A percentile compares a stretch with the other conserved stretches of the same genome.
Evolutionary conservation across 2,329 filamentous ascomycete species (phyloP).

Genomic region (Ophiostoma himal-ulmi): DNA sequence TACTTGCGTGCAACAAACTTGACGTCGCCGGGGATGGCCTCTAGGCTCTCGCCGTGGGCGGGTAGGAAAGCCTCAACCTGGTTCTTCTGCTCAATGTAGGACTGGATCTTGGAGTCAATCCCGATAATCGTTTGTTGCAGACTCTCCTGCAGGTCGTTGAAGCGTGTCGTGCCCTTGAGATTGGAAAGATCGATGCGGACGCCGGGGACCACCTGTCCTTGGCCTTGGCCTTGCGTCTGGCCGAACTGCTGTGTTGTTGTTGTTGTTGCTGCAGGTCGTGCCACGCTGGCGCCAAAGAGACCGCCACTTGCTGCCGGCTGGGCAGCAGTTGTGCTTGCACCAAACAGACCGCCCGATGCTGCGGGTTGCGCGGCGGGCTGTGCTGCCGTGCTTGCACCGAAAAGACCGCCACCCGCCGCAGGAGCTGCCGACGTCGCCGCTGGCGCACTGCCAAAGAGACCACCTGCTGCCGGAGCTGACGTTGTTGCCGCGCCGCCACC

Average conservation of each 20-base stretch:
- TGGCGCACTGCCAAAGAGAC: conserved; percentile 13
- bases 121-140: conserved; percentile 71
- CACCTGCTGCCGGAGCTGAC: conserved; percentile 25
- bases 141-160: conserved; percentile 79
- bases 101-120: conserved; percentile 74
- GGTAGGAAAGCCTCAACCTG: conserved; percentile 66
- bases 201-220: conserved; percentile 51
- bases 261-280: conserved; percentile 25
- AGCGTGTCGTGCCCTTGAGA: conserved; percentile 80
- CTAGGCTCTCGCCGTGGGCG: conserved; percentile 42
- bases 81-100: conserved; percentile 70
- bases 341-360: conserved; percentile 28
- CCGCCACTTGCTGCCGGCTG: conserved; percentile 24
- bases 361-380: conserved; percentile 25
- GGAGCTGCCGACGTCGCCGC: conserved; percentile 12
- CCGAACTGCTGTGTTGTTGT: conserved; percentile 32
- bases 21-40: conserved; percentile 40
- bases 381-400: conserved; percentile 29
- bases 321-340: conserved; percentile 15
- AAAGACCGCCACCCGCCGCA: conserved; percentile 26
- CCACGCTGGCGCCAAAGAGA: conserved; percentile 19
- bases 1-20: conserved; percentile 42
- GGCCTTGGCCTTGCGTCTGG: conserved; percentile 33
- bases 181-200: conserved; percentile 74
- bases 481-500: conserved; percentile 29